Conservation (phyloP, 2,329 filamentous ascomycete species). For the Cladophialophora bantiana region DNA sequence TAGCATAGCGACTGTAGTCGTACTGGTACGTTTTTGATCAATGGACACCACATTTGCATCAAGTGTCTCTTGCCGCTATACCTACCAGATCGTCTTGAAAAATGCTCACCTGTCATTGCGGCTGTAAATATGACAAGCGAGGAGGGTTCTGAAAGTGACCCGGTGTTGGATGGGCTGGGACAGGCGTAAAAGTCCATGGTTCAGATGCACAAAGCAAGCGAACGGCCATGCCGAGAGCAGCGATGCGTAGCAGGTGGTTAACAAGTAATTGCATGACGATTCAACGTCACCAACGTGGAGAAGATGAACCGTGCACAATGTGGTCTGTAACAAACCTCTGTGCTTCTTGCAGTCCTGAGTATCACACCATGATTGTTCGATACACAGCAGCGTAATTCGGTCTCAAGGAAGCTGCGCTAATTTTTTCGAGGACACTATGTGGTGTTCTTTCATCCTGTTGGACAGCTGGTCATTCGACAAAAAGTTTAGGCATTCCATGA, state of each 20-base stretch:
- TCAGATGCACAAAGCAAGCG: not conserved
- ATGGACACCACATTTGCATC: not conserved
- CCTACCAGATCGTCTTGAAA: not conserved
- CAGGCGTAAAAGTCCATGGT: not conserved
- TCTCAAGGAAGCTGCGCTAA: not conserved
- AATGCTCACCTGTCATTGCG: no score
- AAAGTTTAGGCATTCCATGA: conserved; percentile 1
- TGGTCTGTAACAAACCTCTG: not conserved
- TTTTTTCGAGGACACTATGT: conserved; percentile 1
- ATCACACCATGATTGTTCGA: conserved; percentile 2
- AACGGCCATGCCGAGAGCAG: not conserved
- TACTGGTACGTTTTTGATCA: not conserved
- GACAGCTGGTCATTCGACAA: conserved; percentile 1
- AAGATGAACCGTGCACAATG: not conserved
- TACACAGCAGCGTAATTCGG: not conserved
- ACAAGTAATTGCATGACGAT: not conserved
- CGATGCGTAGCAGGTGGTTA: not conserved
- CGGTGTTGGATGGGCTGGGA: no score
- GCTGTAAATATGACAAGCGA: no score
- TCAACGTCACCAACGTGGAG: not conserved
- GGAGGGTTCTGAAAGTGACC: no score
- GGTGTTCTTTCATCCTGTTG: conserved; percentile 2
- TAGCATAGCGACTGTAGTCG: not conserved
- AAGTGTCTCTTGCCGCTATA: not conserved
- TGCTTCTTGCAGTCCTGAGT: not conserved